Conservation (phyloP, 2,329 filamentous ascomycete genomes). For the Dothideomycetes sp. region DNA sequence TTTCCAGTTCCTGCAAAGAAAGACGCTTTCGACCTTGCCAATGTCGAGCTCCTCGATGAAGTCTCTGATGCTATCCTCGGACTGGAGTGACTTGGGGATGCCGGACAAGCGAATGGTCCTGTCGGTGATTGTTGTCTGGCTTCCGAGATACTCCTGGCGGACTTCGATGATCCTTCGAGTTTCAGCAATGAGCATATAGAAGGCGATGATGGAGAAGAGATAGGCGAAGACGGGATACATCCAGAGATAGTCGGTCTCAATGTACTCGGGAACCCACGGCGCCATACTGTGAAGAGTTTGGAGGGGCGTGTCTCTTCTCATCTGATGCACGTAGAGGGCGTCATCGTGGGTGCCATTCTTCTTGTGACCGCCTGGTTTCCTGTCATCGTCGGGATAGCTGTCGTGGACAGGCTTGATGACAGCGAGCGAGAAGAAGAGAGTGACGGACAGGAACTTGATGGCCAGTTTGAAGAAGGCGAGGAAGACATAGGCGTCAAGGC, state of each 20-base stretch:
- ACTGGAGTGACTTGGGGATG: constrained; percentile 67
- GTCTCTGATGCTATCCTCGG: constrained; percentile 72
- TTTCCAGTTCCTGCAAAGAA: constrained; percentile 77
- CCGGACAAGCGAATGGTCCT: constrained; percentile 85
- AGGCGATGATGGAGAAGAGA: constrained; percentile 70
- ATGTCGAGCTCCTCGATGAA: constrained; percentile 82
- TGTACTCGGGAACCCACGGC: constrained; percentile 7
- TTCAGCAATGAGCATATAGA: constrained; percentile 74
- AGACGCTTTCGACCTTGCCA: constrained; percentile 80
- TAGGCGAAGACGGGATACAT: constrained; percentile 93
- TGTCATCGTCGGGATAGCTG: constrained; percentile 42
- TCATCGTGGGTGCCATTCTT: constrained; percentile 11
- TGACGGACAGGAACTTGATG: constrained; percentile 66
- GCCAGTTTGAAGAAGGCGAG: constrained; percentile 94
- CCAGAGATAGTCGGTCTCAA: constrained; percentile 60
- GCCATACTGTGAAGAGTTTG: constrained; percentile 1
- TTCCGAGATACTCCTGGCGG: constrained; percentile 82
- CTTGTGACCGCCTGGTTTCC: constrained; percentile 14
- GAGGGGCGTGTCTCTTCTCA: constrained; percentile 1
- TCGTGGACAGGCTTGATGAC: constrained; percentile 81
- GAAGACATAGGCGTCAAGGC: constrained; percentile 92
- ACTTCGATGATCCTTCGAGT: constrained; percentile 77
- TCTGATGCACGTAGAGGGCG: constrained; percentile 1
- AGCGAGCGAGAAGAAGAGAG: constrained; percentile 69
- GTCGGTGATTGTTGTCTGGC: constrained; percentile 91